These are phyloP conservation scores for Cyberlindnera misumaiensis DNA, from an alignment of 805 yeast genomes.

Conservation along the genomic window DNA sequence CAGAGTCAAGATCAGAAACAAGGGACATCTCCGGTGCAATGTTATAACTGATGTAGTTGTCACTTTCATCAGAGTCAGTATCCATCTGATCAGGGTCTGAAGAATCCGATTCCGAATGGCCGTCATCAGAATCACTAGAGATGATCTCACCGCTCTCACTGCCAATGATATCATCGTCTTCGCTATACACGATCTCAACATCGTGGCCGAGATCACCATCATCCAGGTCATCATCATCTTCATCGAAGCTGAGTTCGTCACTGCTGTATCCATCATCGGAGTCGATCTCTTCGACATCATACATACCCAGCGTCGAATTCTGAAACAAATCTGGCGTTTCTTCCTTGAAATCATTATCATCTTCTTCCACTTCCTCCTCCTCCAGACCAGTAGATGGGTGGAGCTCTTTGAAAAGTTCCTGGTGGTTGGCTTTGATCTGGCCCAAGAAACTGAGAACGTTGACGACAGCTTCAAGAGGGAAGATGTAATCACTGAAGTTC, in stretches of 20 bases:
- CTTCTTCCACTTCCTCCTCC: conserved; percentile 49
- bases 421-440: conserved; percentile 47
- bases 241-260: conserved; percentile 40
- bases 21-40: conserved; percentile 10
- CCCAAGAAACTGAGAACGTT: conserved; percentile 54
- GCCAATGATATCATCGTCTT: conserved; percentile 25
- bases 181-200: conserved; percentile 27
- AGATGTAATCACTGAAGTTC: conserved; percentile 61
- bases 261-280: conserved; percentile 56
- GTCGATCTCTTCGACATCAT: conserved; percentile 70
- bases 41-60: conserved; percentile 9
- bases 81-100: conserved; percentile 16
- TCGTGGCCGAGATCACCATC: conserved; percentile 21
- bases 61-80: conserved; percentile 5
- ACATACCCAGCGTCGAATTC: conserved; percentile 92
- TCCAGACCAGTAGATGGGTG: conserved; percentile 33
- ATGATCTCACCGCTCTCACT: conserved; percentile 25
- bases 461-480: conserved; percentile 51
- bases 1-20: conserved; percentile 3
- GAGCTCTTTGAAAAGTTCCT: conserved; percentile 46
- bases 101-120: conserved; percentile 17
- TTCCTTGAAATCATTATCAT: conserved; percentile 51
- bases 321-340: conserved; percentile 79
- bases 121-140: conserved; percentile 4
- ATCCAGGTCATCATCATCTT: conserved; percentile 31